phyloP scores from a whole-genome alignment of 805 yeast genomes.

The Candida rishiriensis region DNA sequence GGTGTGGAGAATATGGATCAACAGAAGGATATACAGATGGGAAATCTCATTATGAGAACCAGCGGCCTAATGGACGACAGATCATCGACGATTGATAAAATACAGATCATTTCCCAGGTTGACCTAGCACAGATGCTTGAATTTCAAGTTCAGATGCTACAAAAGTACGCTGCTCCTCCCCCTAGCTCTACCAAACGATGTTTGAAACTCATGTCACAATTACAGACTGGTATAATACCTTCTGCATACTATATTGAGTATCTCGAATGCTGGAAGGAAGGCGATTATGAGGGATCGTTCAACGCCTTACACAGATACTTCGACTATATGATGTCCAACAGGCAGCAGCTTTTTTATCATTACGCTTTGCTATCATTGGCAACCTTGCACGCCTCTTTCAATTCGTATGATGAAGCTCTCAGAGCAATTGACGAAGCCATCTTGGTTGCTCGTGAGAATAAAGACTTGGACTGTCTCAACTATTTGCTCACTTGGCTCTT shows the following conservation, averaged over 20 bases:
- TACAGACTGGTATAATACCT: constrained; percentile 40
- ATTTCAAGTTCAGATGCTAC: constrained; percentile 49
- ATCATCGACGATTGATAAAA: constrained; percentile 7
- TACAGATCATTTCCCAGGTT: constrained; percentile 42
- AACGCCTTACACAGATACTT: constrained; percentile 57
- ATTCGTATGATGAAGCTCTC: constrained; percentile 63
- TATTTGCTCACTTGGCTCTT: constrained; percentile 71
- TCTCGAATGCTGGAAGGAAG: constrained; percentile 50
- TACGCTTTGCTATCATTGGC: constrained; percentile 73
- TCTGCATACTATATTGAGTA: constrained; percentile 54
- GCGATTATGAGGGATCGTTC: constrained; percentile 60
- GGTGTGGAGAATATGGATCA: constrained; percentile 5
- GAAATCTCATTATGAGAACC: constrained; percentile 6
- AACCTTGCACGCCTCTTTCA: constrained; percentile 63
- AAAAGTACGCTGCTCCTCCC: constrained; percentile 46
- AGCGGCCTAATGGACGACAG: constrained; percentile 2
- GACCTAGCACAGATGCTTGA: constrained; percentile 48
- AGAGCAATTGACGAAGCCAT: constrained; percentile 84
- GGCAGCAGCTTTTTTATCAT: constrained; percentile 63
- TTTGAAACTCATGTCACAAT: constrained; percentile 42
- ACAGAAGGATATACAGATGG: constrained; percentile 9
- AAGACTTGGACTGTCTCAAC: constrained; percentile 68
- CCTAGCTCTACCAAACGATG: constrained; percentile 40
- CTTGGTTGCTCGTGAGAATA: constrained; percentile 79
- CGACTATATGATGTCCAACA: constrained; percentile 70